Evolutionary conservation across 1,284 basidiomycete species (phyloP).

Genomic region (Tilletia setariae): DNA sequence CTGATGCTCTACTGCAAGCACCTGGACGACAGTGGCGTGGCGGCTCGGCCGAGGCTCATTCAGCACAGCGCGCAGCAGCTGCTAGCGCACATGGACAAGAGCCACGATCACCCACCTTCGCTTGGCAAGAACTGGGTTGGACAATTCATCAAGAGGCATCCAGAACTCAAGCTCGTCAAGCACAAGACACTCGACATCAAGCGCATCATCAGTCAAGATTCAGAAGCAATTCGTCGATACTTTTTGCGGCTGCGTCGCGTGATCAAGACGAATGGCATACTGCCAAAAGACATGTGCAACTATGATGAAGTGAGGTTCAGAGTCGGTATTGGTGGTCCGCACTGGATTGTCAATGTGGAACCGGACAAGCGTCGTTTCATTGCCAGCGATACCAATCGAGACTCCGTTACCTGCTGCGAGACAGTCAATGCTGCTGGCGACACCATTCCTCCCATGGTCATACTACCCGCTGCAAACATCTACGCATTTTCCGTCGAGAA

Average conservation of each 20-base stretch:
- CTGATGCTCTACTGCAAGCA: no score
- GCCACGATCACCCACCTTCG: not conserved
- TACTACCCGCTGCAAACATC: not conserved
- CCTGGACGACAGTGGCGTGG: not conserved
- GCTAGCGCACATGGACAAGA: not conserved
- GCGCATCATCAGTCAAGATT: not conserved
- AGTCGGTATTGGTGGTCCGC: not conserved
- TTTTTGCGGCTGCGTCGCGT: no score
- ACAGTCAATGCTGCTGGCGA: not conserved
- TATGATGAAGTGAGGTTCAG: not conserved
- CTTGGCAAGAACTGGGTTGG: not conserved
- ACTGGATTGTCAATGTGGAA: not conserved
- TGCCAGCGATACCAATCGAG: not conserved
- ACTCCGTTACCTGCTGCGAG: not conserved
- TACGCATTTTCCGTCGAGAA: not conserved
- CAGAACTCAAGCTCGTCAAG: not conserved
- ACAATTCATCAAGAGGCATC: not conserved
- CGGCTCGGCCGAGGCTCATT: no score
- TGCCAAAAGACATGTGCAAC: slow-evolving; percentile 5
- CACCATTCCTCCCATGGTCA: not conserved
- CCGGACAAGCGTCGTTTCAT: not conserved
- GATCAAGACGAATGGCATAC: no score
- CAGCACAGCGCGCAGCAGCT: not conserved
- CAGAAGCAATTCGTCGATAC: not conserved
- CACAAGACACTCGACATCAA: not conserved